Conservation (phyloP, 176 grass and related monocot genomes). For the Ensete ventricosum region DNA sequence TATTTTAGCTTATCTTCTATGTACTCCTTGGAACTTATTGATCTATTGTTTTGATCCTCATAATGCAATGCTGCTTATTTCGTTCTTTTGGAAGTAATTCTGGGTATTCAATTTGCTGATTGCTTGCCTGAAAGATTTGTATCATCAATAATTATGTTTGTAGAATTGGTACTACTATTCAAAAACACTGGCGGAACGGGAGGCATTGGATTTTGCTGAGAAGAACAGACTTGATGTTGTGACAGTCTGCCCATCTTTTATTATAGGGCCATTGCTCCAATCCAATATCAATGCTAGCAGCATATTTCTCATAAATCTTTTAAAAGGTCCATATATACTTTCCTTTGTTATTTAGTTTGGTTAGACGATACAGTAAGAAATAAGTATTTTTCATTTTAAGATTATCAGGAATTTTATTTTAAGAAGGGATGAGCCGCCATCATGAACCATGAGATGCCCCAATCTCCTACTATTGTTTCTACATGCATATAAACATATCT, state of each 20-base stretch:
- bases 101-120: background rate
- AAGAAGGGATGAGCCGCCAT: too few relatives aligned
- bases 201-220: slow-evolving; percentile 24
- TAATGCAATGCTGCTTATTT: background rate
- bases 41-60: background rate
- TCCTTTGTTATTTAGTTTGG: background rate
- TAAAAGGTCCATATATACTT: slow-evolving; percentile 4
- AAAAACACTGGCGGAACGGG: slow-evolving; percentile 37
- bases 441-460: too few relatives aligned
- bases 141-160: background rate
- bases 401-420: too few relatives aligned
- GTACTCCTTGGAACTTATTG: background rate
- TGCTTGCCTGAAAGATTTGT: background rate
- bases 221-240: background rate
- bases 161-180: slow-evolving; percentile 39
- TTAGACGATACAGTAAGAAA: background rate
- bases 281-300: background rate
- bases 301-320: slow-evolving; percentile 4
- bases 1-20: background rate
- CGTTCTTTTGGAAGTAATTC: background rate
- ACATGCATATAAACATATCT: background rate
- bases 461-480: background rate
- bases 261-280: slow-evolving; percentile 12
- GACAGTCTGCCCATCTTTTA: background rate
- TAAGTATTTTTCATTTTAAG: background rate